Conservation (phyloP, 208 protist genomes). For the Leishmania major region DNA sequence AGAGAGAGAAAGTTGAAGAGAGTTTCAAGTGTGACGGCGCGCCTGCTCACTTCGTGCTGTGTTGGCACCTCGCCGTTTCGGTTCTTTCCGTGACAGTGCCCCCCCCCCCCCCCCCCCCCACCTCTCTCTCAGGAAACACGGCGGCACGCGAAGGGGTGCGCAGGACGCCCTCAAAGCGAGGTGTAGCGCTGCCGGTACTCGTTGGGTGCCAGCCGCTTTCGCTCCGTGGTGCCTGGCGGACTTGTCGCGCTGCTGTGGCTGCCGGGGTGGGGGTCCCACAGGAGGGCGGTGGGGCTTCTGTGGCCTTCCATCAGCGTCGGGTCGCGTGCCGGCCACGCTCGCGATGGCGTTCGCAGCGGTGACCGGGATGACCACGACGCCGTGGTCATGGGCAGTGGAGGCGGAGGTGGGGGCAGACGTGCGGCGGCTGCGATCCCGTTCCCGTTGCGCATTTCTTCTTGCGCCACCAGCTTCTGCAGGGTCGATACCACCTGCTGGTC, state of each 20-base stretch:
- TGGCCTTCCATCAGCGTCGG: neutral
- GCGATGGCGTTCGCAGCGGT: neutral
- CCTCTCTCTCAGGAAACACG: neutral
- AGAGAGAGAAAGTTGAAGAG: neutral
- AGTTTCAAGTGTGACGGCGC: neutral
- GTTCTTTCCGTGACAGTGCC: too few species aligned
- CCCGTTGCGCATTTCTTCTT: conserved; percentile 34
- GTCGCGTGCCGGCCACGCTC: neutral
- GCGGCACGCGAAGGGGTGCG: neutral
- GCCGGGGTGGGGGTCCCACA: neutral
- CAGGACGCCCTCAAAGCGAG: conserved; percentile 10
- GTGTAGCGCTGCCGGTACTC: conserved; percentile 41
- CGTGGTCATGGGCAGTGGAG: neutral
- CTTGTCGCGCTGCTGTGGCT: neutral
- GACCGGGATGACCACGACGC: neutral
- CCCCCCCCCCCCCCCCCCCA: too few species aligned
- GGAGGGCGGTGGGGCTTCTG: neutral
- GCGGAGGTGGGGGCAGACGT: neutral
- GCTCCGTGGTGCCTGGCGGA: neutral
- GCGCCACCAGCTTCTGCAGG: conserved; percentile 37
- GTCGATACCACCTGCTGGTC: conserved; percentile 36
- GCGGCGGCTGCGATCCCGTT: neutral
- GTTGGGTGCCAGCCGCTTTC: conserved; percentile 16
- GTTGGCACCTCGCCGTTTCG: neutral
- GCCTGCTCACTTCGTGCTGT: neutral